Evolutionary conservation across 345 rosid species (phyloP).

Genomic region (Pistacia vera): DNA sequence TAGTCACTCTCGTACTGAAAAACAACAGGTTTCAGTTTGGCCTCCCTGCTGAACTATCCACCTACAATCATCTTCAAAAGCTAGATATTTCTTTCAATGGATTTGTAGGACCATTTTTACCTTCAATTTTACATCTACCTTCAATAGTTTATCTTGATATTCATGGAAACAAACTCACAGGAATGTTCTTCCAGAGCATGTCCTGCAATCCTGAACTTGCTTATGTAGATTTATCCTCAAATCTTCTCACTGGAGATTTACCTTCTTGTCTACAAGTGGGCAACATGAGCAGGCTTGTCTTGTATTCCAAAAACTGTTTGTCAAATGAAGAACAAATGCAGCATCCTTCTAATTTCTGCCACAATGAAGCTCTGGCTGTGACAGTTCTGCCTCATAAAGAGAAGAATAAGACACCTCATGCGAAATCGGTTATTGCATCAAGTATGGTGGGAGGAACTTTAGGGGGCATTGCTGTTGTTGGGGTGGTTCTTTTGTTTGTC

Average conservation of each 20-base stretch:
- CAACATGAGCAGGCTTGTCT: constrained; percentile 21
- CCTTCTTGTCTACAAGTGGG: constrained; percentile 47
- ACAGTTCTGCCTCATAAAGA: constrained; percentile 37
- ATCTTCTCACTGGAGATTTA: constrained; percentile 57
- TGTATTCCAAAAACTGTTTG: constrained; percentile 50
- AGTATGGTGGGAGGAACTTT: constrained; percentile 45
- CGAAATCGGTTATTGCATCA: constrained; percentile 38
- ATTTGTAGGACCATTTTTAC: constrained; percentile 54
- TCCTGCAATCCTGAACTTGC: constrained; percentile 49
- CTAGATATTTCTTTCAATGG: constrained; percentile 62
- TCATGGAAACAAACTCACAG: constrained; percentile 52
- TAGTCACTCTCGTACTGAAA: constrained; percentile 40
- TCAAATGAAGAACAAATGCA: constrained; percentile 44
- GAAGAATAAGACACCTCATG: constrained; percentile 22
- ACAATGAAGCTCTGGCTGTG: constrained; percentile 63
- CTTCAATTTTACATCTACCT: constrained; percentile 52
- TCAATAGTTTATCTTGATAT: constrained; percentile 49
- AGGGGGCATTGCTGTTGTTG: constrained; percentile 38
- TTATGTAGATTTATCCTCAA: constrained; percentile 52
- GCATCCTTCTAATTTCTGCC: constrained; percentile 48
- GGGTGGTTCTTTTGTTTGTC: constrained; percentile 31
- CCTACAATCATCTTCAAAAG: constrained; percentile 51
- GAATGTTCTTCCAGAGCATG: constrained; percentile 46
- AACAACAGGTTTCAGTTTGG: constrained; percentile 54
- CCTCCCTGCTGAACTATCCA: constrained; percentile 39